A percentile compares a stretch with the other conserved stretches of the same genome.
Conservation (phyloP, 106 monocot genomes). For the Acanthochlamys bracteata region DNA sequence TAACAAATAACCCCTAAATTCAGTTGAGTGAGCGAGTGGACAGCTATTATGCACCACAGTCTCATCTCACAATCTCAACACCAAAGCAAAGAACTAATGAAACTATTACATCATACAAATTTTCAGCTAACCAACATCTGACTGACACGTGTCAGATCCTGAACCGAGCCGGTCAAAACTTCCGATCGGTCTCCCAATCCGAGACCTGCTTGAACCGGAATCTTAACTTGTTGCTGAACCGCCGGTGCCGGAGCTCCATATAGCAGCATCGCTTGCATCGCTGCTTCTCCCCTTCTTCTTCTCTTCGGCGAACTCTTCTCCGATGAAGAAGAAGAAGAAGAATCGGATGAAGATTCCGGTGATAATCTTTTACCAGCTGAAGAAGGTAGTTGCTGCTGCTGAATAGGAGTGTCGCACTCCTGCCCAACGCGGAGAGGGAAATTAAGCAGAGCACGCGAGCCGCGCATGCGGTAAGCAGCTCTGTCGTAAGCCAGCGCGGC, state of each 20-base stretch:
- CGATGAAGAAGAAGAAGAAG: conserved; percentile 16
- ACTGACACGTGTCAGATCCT: conserved; percentile 17
- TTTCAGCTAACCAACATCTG: conserved; percentile 28
- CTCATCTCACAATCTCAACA: too few species aligned
- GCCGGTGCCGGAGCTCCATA: background rate
- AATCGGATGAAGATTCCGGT: conserved; percentile 19
- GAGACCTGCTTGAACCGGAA: conserved; percentile 15
- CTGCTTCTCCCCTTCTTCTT: conserved; percentile 23
- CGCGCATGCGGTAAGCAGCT: conserved; percentile 67
- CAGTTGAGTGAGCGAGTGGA: too few species aligned
- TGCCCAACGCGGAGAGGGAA: conserved; percentile 57
- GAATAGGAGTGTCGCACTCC: background rate
- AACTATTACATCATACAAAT: too few species aligned
- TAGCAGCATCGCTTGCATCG: conserved; percentile 7
- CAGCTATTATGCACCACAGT: too few species aligned
- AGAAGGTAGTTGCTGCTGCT: background rate
- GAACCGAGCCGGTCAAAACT: conserved; percentile 12
- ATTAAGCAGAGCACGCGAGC: conserved; percentile 72
- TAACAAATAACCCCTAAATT: too few species aligned
- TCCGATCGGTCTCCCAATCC: conserved; percentile 18
- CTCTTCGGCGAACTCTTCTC: conserved; percentile 21
- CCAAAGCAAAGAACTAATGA: too few species aligned
- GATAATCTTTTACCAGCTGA: conserved; percentile 31
- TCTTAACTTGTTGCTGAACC: conserved; percentile 1
- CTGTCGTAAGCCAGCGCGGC: conserved; percentile 61